Conservation (phyloP, 1,139 yeast species). For the Yamadazyma spencermartinsiae region DNA sequence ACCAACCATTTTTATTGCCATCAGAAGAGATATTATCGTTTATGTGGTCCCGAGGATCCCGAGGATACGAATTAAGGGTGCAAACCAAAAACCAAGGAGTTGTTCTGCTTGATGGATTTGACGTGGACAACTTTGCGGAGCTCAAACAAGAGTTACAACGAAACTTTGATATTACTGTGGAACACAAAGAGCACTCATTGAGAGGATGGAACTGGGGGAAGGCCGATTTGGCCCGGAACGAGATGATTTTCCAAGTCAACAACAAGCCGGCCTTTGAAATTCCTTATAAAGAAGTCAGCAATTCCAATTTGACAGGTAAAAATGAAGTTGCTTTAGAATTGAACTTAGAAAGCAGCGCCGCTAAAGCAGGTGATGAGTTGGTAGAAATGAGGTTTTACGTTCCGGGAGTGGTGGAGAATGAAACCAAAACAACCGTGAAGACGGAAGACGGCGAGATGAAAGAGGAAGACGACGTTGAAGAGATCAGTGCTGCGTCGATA, state of each 20-base stretch:
- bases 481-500: constrained; percentile 74
- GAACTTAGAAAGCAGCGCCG: constrained; percentile 54
- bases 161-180: constrained; percentile 70
- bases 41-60: constrained; percentile 90
- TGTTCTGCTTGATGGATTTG: constrained; percentile 88
- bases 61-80: constrained; percentile 86
- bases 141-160: constrained; percentile 83
- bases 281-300: constrained; percentile 77
- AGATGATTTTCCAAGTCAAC: constrained; percentile 80
- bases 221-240: constrained; percentile 88
- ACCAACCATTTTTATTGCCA: constrained; percentile 79
- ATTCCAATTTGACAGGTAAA: constrained; percentile 90
- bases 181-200: constrained; percentile 83
- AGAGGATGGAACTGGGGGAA: constrained; percentile 99
- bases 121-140: constrained; percentile 73
- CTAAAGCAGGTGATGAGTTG: constrained; percentile 85
- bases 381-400: constrained; percentile 92
- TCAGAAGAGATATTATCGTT: constrained; percentile 79
- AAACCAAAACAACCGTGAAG: constrained; percentile 36
- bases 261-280: constrained; percentile 91
- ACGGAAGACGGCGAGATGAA: constrained; percentile 41
- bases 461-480: constrained; percentile 50
- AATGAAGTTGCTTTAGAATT: constrained; percentile 92
- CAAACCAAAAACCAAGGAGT: constrained; percentile 90
- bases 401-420: constrained; percentile 71